Percentiles rank a stretch among this genome's conserved stretches.
Evolutionary conservation across 1,284 basidiomycete genomes (phyloP).

Genomic region (Salmacisia buchloeana): DNA sequence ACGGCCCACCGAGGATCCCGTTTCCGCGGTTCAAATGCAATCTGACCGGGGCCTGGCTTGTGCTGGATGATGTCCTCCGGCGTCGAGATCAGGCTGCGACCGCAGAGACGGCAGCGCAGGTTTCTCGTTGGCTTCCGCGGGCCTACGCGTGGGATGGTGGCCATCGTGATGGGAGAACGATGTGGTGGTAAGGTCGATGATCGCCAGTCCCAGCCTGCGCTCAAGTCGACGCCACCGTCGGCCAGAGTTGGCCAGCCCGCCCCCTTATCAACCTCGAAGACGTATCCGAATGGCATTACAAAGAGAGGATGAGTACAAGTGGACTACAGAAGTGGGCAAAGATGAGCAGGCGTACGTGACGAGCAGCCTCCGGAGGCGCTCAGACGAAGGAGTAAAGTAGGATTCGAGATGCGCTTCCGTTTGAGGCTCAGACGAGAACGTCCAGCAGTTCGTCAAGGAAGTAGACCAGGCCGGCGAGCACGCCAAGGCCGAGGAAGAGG

Average conservation of each 20-base stretch:
- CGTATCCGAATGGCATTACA: background rate
- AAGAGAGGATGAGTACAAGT: background rate
- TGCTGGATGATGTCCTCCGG: conserved; percentile 44
- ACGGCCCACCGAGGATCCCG: conserved; percentile 7
- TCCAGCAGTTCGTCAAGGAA: conserved; percentile 7
- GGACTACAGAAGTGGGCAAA: background rate
- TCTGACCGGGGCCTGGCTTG: conserved; percentile 38
- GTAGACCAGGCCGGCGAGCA: conserved; percentile 1
- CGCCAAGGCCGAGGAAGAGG: background rate
- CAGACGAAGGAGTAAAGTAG: background rate
- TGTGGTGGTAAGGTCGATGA: background rate
- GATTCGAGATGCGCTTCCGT: no score
- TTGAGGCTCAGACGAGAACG: conserved; percentile 3
- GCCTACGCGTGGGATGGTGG: background rate
- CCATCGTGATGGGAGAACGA: background rate
- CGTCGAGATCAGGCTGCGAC: conserved; percentile 34
- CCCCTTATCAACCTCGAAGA: background rate
- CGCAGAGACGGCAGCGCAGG: conserved; percentile 42
- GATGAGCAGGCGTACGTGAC: background rate
- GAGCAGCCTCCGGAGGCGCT: background rate
- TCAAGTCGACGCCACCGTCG: no score
- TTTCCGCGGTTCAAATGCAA: conserved; percentile 40
- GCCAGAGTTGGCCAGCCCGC: no score
- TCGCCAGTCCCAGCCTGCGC: no score
- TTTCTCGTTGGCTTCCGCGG: conserved; percentile 12